Evolutionary conservation across 2,329 filamentous ascomycete genomes (phyloP).

Genomic region (Zymoseptoria tritici): DNA sequence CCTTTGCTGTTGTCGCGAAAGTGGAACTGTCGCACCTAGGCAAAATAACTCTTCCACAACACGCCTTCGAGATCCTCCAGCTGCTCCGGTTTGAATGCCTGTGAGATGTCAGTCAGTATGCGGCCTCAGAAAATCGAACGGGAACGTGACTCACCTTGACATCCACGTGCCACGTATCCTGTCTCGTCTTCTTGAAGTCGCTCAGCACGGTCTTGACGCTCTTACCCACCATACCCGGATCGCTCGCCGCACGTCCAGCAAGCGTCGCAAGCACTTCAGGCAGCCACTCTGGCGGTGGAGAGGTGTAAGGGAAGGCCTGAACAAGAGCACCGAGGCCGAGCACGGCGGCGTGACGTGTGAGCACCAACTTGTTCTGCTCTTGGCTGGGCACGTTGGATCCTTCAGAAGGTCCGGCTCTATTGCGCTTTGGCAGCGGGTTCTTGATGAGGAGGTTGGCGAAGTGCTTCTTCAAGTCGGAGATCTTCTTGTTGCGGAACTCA

Average conservation of each 20-base stretch:
- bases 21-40: conserved; percentile 40
- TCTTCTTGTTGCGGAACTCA: conserved; percentile 68
- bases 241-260: conserved; percentile 75
- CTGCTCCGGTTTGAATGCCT: conserved; percentile 83
- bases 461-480: conserved; percentile 65
- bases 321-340: conserved; percentile 84
- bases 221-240: conserved; percentile 88
- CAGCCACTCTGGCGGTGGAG: conserved; percentile 88
- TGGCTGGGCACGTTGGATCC: conserved; percentile 58
- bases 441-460: conserved; percentile 71
- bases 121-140: background rate
- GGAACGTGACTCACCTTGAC: conserved; percentile 65
- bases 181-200: conserved; percentile 98
- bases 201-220: conserved; percentile 89
- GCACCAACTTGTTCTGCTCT: conserved; percentile 66
- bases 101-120: conserved; percentile 15
- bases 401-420: conserved; percentile 35
- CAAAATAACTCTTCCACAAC: conserved; percentile 99
- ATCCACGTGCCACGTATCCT: conserved; percentile 97
- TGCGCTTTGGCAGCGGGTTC: conserved; percentile 76
- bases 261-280: conserved; percentile 82
- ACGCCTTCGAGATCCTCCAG: conserved; percentile 93
- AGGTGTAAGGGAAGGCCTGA: conserved; percentile 92
- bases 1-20: background rate
- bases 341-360: conserved; percentile 82